These are phyloP conservation scores for Rhytidiadelphus loreus DNA, from an alignment of 225 moss, liverwort and hornwort genomes.

Conservation along the genomic window DNA sequence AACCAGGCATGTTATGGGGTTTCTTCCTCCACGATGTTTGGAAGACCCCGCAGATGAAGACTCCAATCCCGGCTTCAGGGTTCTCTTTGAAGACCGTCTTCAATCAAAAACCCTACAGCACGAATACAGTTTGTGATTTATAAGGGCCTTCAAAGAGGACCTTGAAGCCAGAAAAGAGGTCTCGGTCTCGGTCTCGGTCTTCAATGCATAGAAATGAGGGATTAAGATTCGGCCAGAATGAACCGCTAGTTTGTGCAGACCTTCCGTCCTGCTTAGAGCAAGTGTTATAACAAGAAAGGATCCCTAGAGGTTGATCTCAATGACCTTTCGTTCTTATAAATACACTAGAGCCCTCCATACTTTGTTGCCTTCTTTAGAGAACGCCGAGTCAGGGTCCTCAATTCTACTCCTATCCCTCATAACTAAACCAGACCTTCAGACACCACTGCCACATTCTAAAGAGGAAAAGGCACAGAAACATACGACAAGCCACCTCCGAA, in stretches of 20 bases:
- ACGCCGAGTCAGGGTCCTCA: not conserved
- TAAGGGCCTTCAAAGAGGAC: not conserved
- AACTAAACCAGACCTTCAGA: not conserved
- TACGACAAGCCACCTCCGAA: not conserved
- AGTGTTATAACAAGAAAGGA: not conserved
- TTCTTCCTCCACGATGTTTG: not conserved
- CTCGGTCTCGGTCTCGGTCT: not conserved
- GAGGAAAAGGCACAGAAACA: not conserved
- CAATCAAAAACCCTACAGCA: not conserved
- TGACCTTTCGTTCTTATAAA: too few relatives aligned
- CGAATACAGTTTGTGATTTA: not conserved
- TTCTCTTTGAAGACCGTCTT: not conserved
- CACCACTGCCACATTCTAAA: not conserved
- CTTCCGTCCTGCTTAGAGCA: not conserved
- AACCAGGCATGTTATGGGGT: not conserved
- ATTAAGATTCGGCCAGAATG: not conserved
- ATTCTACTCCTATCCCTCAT: not conserved
- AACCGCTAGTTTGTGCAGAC: not conserved
- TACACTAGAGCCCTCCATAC: not conserved
- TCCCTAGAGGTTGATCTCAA: not conserved
- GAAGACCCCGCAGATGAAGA: not conserved
- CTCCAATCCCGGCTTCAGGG: not conserved
- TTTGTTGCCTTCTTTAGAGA: not conserved
- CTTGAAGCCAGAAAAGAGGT: not conserved
- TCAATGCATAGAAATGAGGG: not conserved